phyloP scores from a whole-genome alignment of 2,329 filamentous ascomycete species.

The Cyphellophora europaea region DNA sequence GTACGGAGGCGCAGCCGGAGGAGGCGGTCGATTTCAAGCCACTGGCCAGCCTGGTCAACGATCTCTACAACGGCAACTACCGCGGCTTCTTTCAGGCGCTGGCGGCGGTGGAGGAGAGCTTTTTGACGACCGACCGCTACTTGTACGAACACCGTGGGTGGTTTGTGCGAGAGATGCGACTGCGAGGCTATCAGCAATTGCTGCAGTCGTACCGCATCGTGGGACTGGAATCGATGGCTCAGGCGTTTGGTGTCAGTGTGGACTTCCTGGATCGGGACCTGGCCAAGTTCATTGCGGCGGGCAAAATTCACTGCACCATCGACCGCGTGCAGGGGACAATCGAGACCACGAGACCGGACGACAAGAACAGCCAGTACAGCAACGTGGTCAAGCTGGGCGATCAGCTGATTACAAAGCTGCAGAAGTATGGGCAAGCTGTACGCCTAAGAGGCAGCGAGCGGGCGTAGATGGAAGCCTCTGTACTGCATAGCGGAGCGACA shows the following conservation, averaged over 20 bases:
- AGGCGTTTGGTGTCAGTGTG: constrained; percentile 91
- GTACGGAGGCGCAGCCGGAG: constrained; percentile 60
- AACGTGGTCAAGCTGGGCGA: constrained; percentile 97
- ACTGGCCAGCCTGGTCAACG: constrained; percentile 78
- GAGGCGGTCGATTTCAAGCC: constrained; percentile 79
- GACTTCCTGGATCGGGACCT: constrained; percentile 96
- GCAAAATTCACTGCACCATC: constrained; percentile 92
- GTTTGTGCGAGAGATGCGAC: constrained; percentile 97
- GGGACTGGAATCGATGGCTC: constrained; percentile 93
- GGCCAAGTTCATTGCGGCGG: constrained; percentile 91
- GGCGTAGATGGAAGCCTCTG: constrained; percentile 52
- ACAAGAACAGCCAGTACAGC: constrained; percentile 99
- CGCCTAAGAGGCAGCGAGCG: constrained; percentile 89
- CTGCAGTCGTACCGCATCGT: constrained; percentile 96
- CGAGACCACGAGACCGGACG: constrained; percentile 93
- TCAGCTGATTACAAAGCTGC: constrained; percentile 94
- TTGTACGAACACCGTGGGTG: constrained; percentile 91
- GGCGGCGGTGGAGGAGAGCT: constrained; percentile 82
- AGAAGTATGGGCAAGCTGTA: constrained; percentile 98
- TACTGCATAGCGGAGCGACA: too few relatives aligned
- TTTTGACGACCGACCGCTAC: constrained; percentile 89
- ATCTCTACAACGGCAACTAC: constrained; percentile 89
- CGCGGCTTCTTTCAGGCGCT: constrained; percentile 86
- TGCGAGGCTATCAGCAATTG: constrained; percentile 92
- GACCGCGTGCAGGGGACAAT: constrained; percentile 95